Percentiles rank a stretch among this genome's conserved stretches.
These are phyloP conservation scores for Sarocladium brachiariae DNA, from an alignment of 2,329 filamentous ascomycete genomes.

Conservation along the genomic window DNA sequence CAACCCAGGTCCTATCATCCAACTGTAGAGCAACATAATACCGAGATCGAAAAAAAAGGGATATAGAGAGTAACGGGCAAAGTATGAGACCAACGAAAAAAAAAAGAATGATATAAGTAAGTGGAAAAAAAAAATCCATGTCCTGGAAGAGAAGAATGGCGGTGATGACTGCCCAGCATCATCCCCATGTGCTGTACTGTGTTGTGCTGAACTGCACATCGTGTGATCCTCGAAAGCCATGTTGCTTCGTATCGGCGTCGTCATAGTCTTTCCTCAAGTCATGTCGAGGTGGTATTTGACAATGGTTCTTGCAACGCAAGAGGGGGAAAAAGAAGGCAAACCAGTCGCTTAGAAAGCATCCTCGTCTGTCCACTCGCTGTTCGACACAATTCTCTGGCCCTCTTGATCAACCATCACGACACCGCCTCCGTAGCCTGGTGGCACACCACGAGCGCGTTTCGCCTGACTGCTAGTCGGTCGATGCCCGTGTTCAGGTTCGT, in stretches of 20 bases:
- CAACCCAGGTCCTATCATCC: background rate
- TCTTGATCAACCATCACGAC: slow-evolving; percentile 45
- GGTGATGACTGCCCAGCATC: slow-evolving; percentile 7
- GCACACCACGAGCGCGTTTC: slow-evolving; percentile 50
- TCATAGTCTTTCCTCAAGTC: slow-evolving; percentile 3
- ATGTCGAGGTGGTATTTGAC: background rate
- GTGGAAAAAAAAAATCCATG: background rate
- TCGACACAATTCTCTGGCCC: slow-evolving; percentile 56
- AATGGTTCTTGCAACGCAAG: background rate
- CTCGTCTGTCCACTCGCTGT: slow-evolving; percentile 62
- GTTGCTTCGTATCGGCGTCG: background rate
- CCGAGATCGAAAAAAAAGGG: background rate
- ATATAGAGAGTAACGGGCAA: background rate
- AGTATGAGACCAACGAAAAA: slow-evolving; percentile 5
- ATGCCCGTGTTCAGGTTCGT: slow-evolving; percentile 42
- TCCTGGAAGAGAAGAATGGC: background rate
- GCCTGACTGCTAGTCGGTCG: slow-evolving; percentile 33
- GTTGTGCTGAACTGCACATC: background rate
- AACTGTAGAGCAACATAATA: background rate
- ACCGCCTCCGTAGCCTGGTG: slow-evolving; percentile 36
- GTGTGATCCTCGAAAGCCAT: background rate
- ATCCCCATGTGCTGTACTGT: background rate
- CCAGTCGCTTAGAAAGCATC: slow-evolving; percentile 44
- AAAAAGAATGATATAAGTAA: too few relatives aligned
- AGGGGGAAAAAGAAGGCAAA: slow-evolving; percentile 3